These are phyloP conservation scores for Periconia sp. DNA, from an alignment of 2,329 filamentous ascomycete species.

Conservation along the genomic window DNA sequence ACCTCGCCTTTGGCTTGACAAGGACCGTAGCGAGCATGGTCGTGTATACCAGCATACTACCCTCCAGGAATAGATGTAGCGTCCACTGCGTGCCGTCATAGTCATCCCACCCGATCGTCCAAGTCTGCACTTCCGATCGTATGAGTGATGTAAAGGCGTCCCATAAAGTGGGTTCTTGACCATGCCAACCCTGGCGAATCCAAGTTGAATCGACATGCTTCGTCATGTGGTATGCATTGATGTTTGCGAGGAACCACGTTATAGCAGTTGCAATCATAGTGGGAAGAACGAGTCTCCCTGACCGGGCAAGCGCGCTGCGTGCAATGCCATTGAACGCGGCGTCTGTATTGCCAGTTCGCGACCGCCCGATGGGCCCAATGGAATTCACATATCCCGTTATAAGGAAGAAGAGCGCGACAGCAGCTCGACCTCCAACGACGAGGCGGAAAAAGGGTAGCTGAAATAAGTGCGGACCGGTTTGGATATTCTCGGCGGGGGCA, in stretches of 20 bases:
- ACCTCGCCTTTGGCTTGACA: conserved; percentile 44
- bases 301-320: conserved; percentile 63
- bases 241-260: conserved; percentile 62
- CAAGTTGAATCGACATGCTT: conserved; percentile 66
- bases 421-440: conserved; percentile 57
- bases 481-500: conserved; percentile 48
- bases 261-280: conserved; percentile 61
- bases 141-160: conserved; percentile 38
- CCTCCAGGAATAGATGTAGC: conserved; percentile 50
- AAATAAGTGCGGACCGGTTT: conserved; percentile 56
- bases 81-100: conserved; percentile 54
- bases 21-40: conserved; percentile 50
- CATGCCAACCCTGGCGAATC: conserved; percentile 54
- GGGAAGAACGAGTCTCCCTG: conserved; percentile 64
- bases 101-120: conserved; percentile 48
- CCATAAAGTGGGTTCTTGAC: conserved; percentile 41
- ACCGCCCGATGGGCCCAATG: conserved; percentile 64
- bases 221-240: conserved; percentile 63
- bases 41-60: conserved; percentile 50
- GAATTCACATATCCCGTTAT: conserved; percentile 72
- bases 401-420: conserved; percentile 48
- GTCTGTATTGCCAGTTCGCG: conserved; percentile 60
- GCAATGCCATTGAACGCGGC: conserved; percentile 61
- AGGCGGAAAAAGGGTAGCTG: conserved; percentile 67
- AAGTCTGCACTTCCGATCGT: conserved; percentile 41